These are phyloP conservation scores for Metschnikowia cubensis DNA, from an alignment of 805 yeast genomes.

Conservation along the genomic window DNA sequence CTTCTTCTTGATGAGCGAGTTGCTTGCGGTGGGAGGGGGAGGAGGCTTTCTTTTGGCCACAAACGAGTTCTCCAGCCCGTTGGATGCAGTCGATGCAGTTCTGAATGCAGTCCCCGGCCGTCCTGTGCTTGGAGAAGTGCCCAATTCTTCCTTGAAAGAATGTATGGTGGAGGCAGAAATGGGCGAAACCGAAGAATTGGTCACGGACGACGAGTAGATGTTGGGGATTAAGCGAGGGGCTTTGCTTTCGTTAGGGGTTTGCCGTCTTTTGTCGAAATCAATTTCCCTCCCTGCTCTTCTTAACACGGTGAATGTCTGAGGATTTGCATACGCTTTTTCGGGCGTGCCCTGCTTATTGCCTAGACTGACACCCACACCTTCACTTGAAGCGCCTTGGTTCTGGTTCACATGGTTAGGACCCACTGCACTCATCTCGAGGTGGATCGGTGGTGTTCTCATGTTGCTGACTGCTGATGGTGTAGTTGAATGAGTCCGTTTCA, in stretches of 20 bases:
- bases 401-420: too few species aligned
- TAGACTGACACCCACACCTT: too few species aligned
- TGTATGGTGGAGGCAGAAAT: conserved; percentile 33
- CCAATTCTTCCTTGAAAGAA: conserved; percentile 23
- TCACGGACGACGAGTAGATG: conserved; percentile 18
- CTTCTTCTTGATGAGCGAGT: conserved; percentile 8
- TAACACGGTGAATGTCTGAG: conserved; percentile 58
- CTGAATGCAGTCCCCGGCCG: not conserved
- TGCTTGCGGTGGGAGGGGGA: conserved; percentile 49
- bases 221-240: conserved; percentile 34
- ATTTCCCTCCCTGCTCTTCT: conserved; percentile 66
- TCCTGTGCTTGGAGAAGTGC: not conserved
- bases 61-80: conserved; percentile 24
- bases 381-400: too few species aligned
- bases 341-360: not conserved
- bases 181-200: conserved; percentile 26
- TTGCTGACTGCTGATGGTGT: conserved; percentile 1
- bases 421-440: too few species aligned
- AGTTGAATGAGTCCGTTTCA: conserved; percentile 10
- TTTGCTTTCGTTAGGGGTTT: conserved; percentile 60
- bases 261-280: conserved; percentile 75
- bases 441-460: conserved; percentile 7
- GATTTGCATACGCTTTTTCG: not conserved
- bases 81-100: conserved; percentile 5
- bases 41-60: conserved; percentile 73